Evolutionary conservation across 176 grass and related monocot genomes (phyloP), one percentile per base, ranked within the genome.

Genomic region (Carex pumila): DNA sequence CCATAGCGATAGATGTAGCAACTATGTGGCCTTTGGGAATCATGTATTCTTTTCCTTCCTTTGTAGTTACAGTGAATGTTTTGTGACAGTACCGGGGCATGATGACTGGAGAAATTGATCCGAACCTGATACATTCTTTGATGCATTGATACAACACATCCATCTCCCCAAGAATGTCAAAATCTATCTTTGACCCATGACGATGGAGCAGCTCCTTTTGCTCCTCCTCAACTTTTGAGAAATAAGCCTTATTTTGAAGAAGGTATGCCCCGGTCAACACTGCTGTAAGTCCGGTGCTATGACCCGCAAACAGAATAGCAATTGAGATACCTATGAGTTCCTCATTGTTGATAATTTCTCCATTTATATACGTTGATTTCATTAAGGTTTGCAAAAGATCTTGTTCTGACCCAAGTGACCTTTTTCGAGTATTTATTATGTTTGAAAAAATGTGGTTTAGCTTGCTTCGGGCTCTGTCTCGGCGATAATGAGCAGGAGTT

Each of bases 321-420:
- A 90, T 82, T 18, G 91, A 82, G 60, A 93, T 72, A 2, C 94
- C 76, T 1, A 62, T 81, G 30, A 91, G 79, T 78, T 96, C 89
- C 14, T 61, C 32, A 22, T 93, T 85, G 0, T 89, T 91, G 14
- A 79, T 89, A 19, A 64, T 4, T 2, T 88, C 70, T 4, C 91
- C 94, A 69, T 91, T 81, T 74, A 73, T 97, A 87, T 91, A 93
- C 65, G 65, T 84, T 45, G 89, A 22, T 0, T 91, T 86, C 1
- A 93, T 62, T 15, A 93, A 87, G 71, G 80, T 78, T 84, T 97
- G 94, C 55, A 97, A 69, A 88, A 88, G 74, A 85, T 97, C 91
- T 18, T 88, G 63, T 1, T 11, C 12, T 15, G 10, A 49, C 0
- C 2, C n/a, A 19, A 4, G 18, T 22, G 80, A 71, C 55, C 17